Percentiles rank a stretch among this genome's conserved stretches.
phyloP scores from a whole-genome alignment of 2,329 filamentous ascomycete species.

The Beauveria sp. region DNA sequence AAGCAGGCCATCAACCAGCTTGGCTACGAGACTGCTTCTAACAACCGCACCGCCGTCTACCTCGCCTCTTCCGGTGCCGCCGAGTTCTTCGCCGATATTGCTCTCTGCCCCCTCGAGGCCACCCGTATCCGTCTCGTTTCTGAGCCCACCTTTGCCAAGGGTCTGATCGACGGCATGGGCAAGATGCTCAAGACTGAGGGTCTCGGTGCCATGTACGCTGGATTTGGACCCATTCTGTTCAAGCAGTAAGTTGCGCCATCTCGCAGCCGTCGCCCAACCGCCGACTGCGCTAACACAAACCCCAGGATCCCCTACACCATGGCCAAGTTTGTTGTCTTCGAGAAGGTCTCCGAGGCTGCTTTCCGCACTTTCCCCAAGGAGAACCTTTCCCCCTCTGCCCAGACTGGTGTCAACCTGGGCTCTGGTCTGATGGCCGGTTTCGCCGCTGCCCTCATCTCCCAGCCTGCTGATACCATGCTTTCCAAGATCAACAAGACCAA shows the following conservation, averaged over 20 bases:
- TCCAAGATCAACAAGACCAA: slow-evolving; percentile 96
- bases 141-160: slow-evolving; percentile 68
- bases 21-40: slow-evolving; percentile 62
- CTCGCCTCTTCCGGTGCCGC: slow-evolving; percentile 54
- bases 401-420: slow-evolving; percentile 74
- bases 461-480: slow-evolving; percentile 90
- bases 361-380: slow-evolving; percentile 66
- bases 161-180: slow-evolving; percentile 63
- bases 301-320: slow-evolving; percentile 77
- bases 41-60: slow-evolving; percentile 70
- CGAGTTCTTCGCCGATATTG: slow-evolving; percentile 61
- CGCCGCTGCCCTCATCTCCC: slow-evolving; percentile 78
- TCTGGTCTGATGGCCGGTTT: slow-evolving; percentile 55
- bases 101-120: slow-evolving; percentile 77
- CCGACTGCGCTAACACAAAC: background rate
- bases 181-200: slow-evolving; percentile 73
- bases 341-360: slow-evolving; percentile 74
- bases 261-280: background rate
- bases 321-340: slow-evolving; percentile 91
- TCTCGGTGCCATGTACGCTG: slow-evolving; percentile 73
- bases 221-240: slow-evolving; percentile 72
- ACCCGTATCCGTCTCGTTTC: slow-evolving; percentile 83
- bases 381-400: slow-evolving; percentile 56
- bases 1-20: slow-evolving; percentile 69
- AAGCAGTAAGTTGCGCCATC: slow-evolving; percentile 29